These are phyloP conservation scores for Fusarium pseudocircinatum DNA, from an alignment of 2,329 filamentous ascomycete genomes.

Conservation along the genomic window DNA sequence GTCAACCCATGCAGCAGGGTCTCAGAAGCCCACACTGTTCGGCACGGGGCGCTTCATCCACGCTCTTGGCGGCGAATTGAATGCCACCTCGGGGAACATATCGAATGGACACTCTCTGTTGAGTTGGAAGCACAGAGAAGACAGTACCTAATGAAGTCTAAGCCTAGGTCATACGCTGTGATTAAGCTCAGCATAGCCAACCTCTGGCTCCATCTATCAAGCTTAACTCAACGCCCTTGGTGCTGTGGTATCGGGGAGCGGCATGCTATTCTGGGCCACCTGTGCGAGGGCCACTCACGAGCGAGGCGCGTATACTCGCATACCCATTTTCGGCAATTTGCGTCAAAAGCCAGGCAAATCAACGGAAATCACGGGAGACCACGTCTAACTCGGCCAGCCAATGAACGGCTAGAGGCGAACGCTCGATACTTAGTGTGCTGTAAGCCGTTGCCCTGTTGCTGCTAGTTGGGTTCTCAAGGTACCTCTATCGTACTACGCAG, in stretches of 20 bases:
- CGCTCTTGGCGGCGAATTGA: constrained; percentile 24
- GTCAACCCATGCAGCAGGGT: not conserved
- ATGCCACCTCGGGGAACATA: not conserved
- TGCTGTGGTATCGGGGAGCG: not conserved
- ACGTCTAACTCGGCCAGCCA: not conserved
- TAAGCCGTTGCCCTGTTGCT: not conserved
- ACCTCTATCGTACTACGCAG: not conserved
- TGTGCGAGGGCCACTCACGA: constrained; percentile 19
- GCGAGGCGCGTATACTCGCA: not conserved
- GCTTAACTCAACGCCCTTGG: constrained; percentile 1
- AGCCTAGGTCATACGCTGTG: too few species aligned
- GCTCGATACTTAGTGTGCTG: not conserved
- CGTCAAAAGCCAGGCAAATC: not conserved
- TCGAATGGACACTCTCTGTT: not conserved
- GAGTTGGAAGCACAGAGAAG: not conserved
- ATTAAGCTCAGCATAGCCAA: not conserved
- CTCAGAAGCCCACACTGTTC: constrained; percentile 1
- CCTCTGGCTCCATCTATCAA: not conserved
- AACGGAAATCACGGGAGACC: not conserved
- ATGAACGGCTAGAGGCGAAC: not conserved
- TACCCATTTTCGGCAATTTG: constrained; percentile 3
- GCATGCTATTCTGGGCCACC: constrained; percentile 15
- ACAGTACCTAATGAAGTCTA: not conserved
- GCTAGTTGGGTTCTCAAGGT: not conserved
- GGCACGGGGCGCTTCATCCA: constrained; percentile 3